A percentile compares a stretch with the other conserved stretches of the same genome.
Evolutionary conservation across 2,329 filamentous ascomycete genomes (phyloP).

Genomic region (Aspergillus felis): DNA sequence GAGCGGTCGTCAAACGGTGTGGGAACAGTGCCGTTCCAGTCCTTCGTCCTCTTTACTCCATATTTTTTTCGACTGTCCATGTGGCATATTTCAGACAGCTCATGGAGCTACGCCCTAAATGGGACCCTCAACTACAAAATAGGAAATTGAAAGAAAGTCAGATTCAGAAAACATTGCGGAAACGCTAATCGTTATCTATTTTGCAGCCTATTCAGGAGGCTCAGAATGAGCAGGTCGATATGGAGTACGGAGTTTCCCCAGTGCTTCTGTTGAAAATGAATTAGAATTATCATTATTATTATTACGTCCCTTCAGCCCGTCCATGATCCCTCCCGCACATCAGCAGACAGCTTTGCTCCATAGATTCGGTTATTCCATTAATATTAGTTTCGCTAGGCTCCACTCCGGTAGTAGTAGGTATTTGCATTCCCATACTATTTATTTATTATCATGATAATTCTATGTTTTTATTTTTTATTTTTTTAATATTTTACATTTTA

Average conservation of each 20-base stretch:
- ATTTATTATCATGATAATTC: neutral
- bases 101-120: slow-evolving; percentile 2
- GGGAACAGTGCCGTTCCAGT: neutral
- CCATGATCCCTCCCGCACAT: neutral
- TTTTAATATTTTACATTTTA: neutral
- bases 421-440: neutral
- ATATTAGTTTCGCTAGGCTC: slow-evolving; percentile 3
- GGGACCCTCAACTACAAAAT: slow-evolving; percentile 4
- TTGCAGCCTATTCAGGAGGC: neutral
- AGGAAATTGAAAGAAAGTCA: slow-evolving; percentile 4
- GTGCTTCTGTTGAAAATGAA: neutral
- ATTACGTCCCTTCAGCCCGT: neutral
- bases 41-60: neutral
- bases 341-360: slow-evolving; percentile 5
- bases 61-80: slow-evolving; percentile 1
- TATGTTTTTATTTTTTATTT: neutral
- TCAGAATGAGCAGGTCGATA: neutral
- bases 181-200: neutral
- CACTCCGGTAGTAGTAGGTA: slow-evolving; percentile 4
- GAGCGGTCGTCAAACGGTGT: neutral
- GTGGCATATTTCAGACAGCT: slow-evolving; percentile 9
- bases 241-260: neutral
- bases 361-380: neutral
- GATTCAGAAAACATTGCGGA: neutral
- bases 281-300: too few relatives aligned